These are phyloP conservation scores for Patellaria atrata DNA, from an alignment of 495 filamentous ascomycete species.

Conservation along the genomic window DNA sequence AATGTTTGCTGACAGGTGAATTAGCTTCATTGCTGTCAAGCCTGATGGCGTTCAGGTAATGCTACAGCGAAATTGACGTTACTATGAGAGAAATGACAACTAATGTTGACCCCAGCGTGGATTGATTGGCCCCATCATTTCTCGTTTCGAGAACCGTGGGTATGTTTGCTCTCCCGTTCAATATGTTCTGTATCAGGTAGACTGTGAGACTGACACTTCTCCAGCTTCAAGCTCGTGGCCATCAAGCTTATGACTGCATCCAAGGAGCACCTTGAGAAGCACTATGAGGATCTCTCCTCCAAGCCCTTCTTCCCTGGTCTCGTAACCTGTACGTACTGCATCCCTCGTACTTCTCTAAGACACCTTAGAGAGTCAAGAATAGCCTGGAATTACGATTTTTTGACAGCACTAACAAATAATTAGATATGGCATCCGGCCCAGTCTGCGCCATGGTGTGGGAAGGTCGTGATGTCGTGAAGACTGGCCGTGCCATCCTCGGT, in stretches of 20 bases:
- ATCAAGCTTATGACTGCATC: slow-evolving; percentile 83
- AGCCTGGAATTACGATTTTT: no score
- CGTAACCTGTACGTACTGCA: slow-evolving; percentile 50
- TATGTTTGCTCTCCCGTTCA: slow-evolving; percentile 28
- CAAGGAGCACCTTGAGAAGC: slow-evolving; percentile 90
- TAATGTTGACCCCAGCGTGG: slow-evolving; percentile 53
- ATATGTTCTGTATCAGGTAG: neutral
- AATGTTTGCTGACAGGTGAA: slow-evolving; percentile 8
- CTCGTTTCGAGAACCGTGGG: slow-evolving; percentile 91
- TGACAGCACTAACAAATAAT: slow-evolving; percentile 3
- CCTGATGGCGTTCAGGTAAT: slow-evolving; percentile 98
- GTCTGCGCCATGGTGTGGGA: slow-evolving; percentile 99
- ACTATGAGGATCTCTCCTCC: slow-evolving; percentile 81
- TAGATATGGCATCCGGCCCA: slow-evolving; percentile 94
- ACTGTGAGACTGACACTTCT: slow-evolving; percentile 3
- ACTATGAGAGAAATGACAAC: no score
- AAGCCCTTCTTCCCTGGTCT: slow-evolving; percentile 97
- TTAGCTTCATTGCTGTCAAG: slow-evolving; percentile 98
- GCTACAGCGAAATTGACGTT: no score
- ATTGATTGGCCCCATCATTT: slow-evolving; percentile 90
- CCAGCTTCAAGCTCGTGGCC: slow-evolving; percentile 88
- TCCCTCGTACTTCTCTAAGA: slow-evolving; percentile 3
- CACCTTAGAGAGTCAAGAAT: slow-evolving; percentile 1
- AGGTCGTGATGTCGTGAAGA: slow-evolving; percentile 94
- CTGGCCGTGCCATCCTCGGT: slow-evolving; percentile 86